Percentiles rank a stretch among this genome's conserved stretches.
These are phyloP conservation scores for Neopestalotiopsis sp. DNA, from an alignment of 2,329 filamentous ascomycete genomes.

Conservation along the genomic window DNA sequence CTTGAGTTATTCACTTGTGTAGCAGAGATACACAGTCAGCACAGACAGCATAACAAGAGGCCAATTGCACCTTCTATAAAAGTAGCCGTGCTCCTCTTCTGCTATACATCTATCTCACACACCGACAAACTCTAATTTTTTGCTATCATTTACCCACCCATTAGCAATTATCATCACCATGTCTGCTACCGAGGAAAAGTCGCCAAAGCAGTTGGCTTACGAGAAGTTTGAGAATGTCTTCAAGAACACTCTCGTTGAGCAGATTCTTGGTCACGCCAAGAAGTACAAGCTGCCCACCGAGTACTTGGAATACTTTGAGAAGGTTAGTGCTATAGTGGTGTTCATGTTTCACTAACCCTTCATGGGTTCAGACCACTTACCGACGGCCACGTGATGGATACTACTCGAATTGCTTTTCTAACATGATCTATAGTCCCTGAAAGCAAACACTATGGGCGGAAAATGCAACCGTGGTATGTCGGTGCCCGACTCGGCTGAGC, in stretches of 20 bases:
- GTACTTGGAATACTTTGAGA: conserved; percentile 85
- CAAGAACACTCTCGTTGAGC: conserved; percentile 77
- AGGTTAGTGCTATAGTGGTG: conserved; percentile 54
- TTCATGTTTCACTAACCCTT: conserved; percentile 16
- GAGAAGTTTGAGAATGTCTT: conserved; percentile 91
- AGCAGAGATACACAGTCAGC: too few relatives aligned
- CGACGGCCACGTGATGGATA: conserved; percentile 11
- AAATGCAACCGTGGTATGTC: conserved; percentile 99
- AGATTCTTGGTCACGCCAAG: conserved; percentile 78
- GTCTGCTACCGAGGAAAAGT: conserved; percentile 37
- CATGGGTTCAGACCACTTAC: conserved; percentile 19
- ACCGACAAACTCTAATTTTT: background rate
- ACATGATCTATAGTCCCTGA: conserved; percentile 65
- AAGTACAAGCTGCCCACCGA: conserved; percentile 83
- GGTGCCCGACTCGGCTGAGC: conserved; percentile 86
- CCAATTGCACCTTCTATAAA: background rate
- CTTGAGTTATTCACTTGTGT: background rate
- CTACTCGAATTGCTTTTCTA: conserved; percentile 20
- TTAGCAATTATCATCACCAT: background rate
- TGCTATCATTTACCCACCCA: background rate
- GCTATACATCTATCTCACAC: background rate
- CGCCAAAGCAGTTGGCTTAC: conserved; percentile 76
- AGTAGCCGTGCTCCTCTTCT: background rate
- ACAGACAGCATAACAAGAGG: too few relatives aligned
- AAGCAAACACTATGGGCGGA: conserved; percentile 87